Evolutionary conservation across 2,329 filamentous ascomycete genomes (phyloP).

Genomic region (Trichoderma brevicompactum): DNA sequence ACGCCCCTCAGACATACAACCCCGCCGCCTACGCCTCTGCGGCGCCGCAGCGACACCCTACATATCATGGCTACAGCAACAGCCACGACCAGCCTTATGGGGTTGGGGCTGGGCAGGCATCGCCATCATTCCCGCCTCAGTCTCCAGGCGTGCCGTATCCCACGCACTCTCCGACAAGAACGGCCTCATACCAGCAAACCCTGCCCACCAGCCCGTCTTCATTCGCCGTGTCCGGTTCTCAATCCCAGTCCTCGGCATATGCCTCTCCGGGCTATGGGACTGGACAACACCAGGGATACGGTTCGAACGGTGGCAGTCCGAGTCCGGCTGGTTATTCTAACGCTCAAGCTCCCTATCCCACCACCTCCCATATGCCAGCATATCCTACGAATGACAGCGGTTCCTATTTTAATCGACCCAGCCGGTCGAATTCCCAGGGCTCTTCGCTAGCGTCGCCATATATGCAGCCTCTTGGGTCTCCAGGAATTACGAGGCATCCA

Average conservation of each 20-base stretch:
- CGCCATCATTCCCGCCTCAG: slow-evolving; percentile 44
- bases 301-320: slow-evolving; percentile 47
- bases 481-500: slow-evolving; percentile 59
- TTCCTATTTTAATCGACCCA: slow-evolving; percentile 50
- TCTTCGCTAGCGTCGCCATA: slow-evolving; percentile 54
- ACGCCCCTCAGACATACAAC: slow-evolving; percentile 61
- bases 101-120: slow-evolving; percentile 30
- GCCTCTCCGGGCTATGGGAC: slow-evolving; percentile 43
- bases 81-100: slow-evolving; percentile 47
- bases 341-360: slow-evolving; percentile 56
- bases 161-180: slow-evolving; percentile 38
- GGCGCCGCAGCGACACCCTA: slow-evolving; percentile 55
- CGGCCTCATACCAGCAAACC: slow-evolving; percentile 48
- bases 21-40: slow-evolving; percentile 62
- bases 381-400: slow-evolving; percentile 54
- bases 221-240: slow-evolving; percentile 35
- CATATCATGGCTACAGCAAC: slow-evolving; percentile 53
- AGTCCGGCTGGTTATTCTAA: slow-evolving; percentile 43
- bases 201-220: slow-evolving; percentile 44
- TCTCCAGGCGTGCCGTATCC: slow-evolving; percentile 45
- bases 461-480: slow-evolving; percentile 47
- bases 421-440: slow-evolving; percentile 55
- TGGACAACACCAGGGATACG: slow-evolving; percentile 43
- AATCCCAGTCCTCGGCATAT: slow-evolving; percentile 41
- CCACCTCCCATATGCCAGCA: slow-evolving; percentile 56